Base-by-base conservation (phyloP, 495 filamentous ascomycete genomes). In the Rhypophila decipiens region DNA sequence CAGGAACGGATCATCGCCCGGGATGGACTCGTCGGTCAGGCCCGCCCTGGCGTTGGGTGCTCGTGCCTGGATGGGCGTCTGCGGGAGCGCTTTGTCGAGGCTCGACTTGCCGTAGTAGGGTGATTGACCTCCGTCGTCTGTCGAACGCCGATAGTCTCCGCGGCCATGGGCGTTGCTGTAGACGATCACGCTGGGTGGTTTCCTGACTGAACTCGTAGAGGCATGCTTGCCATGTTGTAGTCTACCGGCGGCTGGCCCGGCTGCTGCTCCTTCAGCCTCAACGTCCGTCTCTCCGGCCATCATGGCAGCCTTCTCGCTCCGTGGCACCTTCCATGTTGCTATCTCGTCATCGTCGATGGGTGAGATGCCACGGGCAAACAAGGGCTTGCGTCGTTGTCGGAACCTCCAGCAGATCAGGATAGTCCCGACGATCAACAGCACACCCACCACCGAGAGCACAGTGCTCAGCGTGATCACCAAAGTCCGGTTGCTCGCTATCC, bases 271-370 rank as follows among this genome's bases (percentile, higher is more conserved):
- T 17, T 53, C 50, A n/a, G 46, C 50, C 39, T 52, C 58, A 9
- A 46, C 40, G 24, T 56, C 60, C 12, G 57, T 53, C 15, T 53
- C 54, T 13, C 21, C 53, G 41, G 36, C 47, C 24, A 27, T 44
- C 24, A 47, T 44, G 2, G 37, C 44, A 12, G 33, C 44, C 44
- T 64, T 59, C 29, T 64, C 59, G 19, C 22, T 42, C 17, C 56
- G 43, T 1, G 64, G 57, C 10, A 60, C 54, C 39, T 74, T 76
- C 72, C 72, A 76, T 17, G 68, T 70, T 35, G 66, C 72, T 40
- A 76, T 76, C 51, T 76, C 72, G 27, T 76, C 72, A 47, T 76
- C 72, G 39, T 71, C 72, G 50, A 76, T 73, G 9, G 72, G 72
- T 0, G 72, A 67, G 29, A 74, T 64, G 33, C 68, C 69, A 38